Conservation (phyloP, 768 basidiomycete genomes). For the Termitomyces sp. region DNA sequence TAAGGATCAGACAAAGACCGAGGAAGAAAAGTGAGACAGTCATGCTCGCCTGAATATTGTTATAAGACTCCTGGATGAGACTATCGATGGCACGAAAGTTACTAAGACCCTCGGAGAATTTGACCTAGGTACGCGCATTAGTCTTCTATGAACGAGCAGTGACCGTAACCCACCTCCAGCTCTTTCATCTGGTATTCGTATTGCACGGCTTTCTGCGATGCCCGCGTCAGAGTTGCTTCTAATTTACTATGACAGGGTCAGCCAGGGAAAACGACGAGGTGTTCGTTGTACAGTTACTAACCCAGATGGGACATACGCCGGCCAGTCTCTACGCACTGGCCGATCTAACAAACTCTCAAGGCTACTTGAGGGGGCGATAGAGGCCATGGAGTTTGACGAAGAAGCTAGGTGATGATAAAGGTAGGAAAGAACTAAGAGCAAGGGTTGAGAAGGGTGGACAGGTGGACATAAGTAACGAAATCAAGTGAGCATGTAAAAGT, state of each 20-base stretch:
- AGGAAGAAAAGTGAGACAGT: background rate
- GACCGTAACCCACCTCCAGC: slow-evolving; percentile 42
- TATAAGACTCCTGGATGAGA: slow-evolving; percentile 61
- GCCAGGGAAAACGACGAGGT: background rate
- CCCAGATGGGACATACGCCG: slow-evolving; percentile 18
- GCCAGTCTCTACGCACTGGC: slow-evolving; percentile 10
- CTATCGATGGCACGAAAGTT: slow-evolving; percentile 75
- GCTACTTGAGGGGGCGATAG: background rate
- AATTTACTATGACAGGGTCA: slow-evolving; percentile 33
- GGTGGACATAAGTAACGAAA: too few species aligned
- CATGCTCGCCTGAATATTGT: slow-evolving; percentile 51
- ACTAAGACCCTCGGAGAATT: slow-evolving; percentile 65
- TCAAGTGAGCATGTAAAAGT: slow-evolving; percentile 23
- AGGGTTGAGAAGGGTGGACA: slow-evolving; percentile 8
- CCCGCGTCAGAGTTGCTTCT: slow-evolving; percentile 42
- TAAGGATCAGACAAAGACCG: background rate
- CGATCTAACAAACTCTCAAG: slow-evolving; percentile 7
- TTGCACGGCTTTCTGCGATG: slow-evolving; percentile 42
- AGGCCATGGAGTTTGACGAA: background rate
- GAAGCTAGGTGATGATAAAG: slow-evolving; percentile 9
- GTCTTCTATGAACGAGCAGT: background rate
- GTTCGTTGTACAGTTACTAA: slow-evolving; percentile 5
- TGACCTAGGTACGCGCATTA: slow-evolving; percentile 37
- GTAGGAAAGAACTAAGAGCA: slow-evolving; percentile 5
- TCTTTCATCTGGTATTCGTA: slow-evolving; percentile 60